A percentile compares a stretch with the other conserved stretches of the same genome.
phyloP scores from a whole-genome alignment of 306 rosid genomes.

The Rosa rugosa region DNA sequence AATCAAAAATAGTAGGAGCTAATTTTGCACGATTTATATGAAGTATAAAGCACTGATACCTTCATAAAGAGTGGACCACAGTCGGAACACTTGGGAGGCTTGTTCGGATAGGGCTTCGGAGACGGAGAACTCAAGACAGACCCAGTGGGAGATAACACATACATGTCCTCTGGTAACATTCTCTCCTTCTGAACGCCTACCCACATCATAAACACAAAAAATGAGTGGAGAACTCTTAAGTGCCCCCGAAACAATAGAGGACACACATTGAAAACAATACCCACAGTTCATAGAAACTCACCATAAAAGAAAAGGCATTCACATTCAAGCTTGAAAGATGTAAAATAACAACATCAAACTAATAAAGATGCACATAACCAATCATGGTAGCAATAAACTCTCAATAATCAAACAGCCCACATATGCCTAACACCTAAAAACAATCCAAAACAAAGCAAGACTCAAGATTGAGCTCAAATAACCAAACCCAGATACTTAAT shows the following conservation, averaged over 20 bases:
- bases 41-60: conserved; percentile 40
- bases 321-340: background rate
- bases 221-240: background rate
- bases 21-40: background rate
- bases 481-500: background rate
- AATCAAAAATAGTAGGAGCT: conserved; percentile 11
- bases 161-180: conserved; percentile 95
- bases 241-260: background rate
- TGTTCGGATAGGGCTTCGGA: conserved; percentile 82
- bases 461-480: background rate
- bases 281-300: background rate
- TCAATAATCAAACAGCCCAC: background rate
- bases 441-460: background rate
- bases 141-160: conserved; percentile 66
- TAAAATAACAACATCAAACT: background rate
- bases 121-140: conserved; percentile 69
- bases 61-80: conserved; percentile 90
- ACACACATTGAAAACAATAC: background rate
- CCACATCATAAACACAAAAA: conserved; percentile 23
- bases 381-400: background rate
- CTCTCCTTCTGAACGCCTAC: conserved; percentile 96
- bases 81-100: conserved; percentile 91
- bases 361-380: background rate
- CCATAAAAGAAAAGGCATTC: background rate
- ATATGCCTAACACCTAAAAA: background rate